phyloP scores from a whole-genome alignment of 164 flowering plant genomes.

The Magnolia kwangsiensis region DNA sequence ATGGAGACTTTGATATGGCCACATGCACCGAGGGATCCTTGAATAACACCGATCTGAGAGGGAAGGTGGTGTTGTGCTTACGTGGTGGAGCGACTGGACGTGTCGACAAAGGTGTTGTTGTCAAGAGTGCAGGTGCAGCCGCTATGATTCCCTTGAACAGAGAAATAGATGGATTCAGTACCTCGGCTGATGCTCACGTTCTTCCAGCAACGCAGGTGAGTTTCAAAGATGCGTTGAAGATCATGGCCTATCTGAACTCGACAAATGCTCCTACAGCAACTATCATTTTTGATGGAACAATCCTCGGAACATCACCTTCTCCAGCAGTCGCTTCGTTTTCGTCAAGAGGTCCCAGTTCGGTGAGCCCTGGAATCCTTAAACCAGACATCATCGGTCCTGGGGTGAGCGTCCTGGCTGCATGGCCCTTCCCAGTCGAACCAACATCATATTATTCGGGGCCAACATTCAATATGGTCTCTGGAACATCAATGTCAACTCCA shows the following conservation, averaged over 20 bases:
- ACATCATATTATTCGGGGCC: neutral
- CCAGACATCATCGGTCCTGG: conserved; percentile 59
- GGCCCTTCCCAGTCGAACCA: neutral
- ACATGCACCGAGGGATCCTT: conserved; percentile 21
- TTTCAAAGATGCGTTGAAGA: conserved; percentile 23
- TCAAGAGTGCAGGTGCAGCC: conserved; percentile 41
- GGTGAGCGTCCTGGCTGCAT: conserved; percentile 5
- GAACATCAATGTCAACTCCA: conserved; percentile 62
- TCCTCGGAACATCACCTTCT: neutral
- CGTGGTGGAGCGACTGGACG: conserved; percentile 11
- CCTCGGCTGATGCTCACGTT: conserved; percentile 28
- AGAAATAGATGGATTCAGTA: conserved; percentile 22
- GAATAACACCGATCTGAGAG: conserved; percentile 16
- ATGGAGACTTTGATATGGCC: conserved; percentile 7
- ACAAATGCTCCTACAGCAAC: conserved; percentile 21
- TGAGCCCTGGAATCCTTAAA: conserved; percentile 42
- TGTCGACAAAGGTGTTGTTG: conserved; percentile 21
- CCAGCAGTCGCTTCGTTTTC: conserved; percentile 29
- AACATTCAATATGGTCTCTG: conserved; percentile 12
- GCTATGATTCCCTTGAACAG: conserved; percentile 14
- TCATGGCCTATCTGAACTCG: conserved; percentile 42
- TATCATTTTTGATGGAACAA: no score
- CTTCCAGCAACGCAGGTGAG: conserved; percentile 42
- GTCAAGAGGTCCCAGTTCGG: neutral
- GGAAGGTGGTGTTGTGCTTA: conserved; percentile 33